phyloP scores from a whole-genome alignment of 148 eudicot genomes.

The Vaccinium macrocarpon region DNA sequence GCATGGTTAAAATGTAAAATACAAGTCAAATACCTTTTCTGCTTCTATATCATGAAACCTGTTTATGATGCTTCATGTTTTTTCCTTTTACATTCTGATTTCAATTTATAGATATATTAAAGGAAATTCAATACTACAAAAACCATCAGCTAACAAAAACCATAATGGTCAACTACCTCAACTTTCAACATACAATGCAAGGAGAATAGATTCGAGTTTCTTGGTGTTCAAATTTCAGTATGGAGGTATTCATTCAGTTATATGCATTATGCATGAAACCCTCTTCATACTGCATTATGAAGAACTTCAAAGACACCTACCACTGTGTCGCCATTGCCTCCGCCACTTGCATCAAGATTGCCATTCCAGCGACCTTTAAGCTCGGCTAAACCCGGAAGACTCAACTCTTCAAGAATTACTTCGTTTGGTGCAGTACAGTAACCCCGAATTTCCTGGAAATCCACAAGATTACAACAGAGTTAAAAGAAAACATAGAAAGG shows the following conservation, averaged over 20 bases:
- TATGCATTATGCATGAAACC: neutral
- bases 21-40: neutral
- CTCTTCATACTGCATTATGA: neutral
- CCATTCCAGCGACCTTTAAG: constrained; percentile 98
- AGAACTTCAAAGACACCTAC: constrained; percentile 37
- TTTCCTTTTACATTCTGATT: neutral
- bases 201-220: neutral
- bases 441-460: constrained; percentile 58
- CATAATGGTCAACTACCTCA: neutral
- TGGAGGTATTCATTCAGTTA: neutral
- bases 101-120: neutral
- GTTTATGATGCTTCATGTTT: neutral
- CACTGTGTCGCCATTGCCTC: constrained; percentile 99
- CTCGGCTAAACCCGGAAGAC: constrained; percentile 95
- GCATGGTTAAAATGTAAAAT: neutral
- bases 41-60: neutral
- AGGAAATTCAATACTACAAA: neutral
- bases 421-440: constrained; percentile 59
- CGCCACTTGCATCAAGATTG: constrained; percentile 99
- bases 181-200: neutral
- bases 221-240: neutral
- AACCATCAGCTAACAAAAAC: constrained; percentile 1
- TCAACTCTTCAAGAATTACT: constrained; percentile 77
- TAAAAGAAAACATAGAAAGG: neutral
- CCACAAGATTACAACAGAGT: neutral